Percentiles rank a stretch among this genome's conserved stretches.
phyloP scores from a whole-genome alignment of 768 basidiomycete species.

The Serendipita indica region DNA sequence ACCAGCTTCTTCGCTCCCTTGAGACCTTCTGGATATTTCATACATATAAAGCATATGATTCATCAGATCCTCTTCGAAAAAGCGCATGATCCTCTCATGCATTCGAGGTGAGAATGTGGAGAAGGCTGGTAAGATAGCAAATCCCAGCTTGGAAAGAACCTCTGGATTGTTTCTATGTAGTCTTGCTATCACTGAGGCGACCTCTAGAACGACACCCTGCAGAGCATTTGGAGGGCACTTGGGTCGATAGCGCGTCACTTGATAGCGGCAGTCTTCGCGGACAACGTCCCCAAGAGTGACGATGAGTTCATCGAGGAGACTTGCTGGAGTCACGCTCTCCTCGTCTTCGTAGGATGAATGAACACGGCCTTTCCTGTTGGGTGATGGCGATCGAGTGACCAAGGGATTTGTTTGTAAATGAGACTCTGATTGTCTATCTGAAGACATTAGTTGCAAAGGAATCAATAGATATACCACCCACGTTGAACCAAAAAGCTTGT shows the following conservation, averaged over 20 bases:
- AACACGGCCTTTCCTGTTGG: conserved; percentile 4
- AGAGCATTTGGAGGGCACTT: conserved; percentile 57
- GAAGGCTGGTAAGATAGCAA: conserved; percentile 62
- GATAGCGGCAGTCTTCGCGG: conserved; percentile 57
- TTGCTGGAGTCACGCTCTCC: conserved; percentile 10
- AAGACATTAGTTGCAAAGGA: too few relatives aligned
- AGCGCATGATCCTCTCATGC: conserved; percentile 45
- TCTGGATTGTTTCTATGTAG: conserved; percentile 36
- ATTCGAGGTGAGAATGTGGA: conserved; percentile 49
- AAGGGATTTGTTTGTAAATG: conserved; percentile 2
- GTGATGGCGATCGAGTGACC: conserved; percentile 8
- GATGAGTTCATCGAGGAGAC: conserved; percentile 31
- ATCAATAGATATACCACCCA: too few relatives aligned
- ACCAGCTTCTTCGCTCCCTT: background rate
- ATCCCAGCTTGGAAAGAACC: conserved; percentile 43
- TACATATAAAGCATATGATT: conserved; percentile 31
- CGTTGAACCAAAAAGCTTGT: background rate
- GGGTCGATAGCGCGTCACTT: conserved; percentile 42
- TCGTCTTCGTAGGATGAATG: background rate
- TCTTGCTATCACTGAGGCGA: conserved; percentile 51
- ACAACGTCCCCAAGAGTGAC: conserved; percentile 48
- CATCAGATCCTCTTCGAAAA: conserved; percentile 51
- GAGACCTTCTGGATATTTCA: conserved; percentile 7
- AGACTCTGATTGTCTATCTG: background rate
- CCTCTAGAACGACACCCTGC: conserved; percentile 56